Base-by-base conservation (phyloP, 805 yeast genomes). In the Torulaspora franciscae region DNA sequence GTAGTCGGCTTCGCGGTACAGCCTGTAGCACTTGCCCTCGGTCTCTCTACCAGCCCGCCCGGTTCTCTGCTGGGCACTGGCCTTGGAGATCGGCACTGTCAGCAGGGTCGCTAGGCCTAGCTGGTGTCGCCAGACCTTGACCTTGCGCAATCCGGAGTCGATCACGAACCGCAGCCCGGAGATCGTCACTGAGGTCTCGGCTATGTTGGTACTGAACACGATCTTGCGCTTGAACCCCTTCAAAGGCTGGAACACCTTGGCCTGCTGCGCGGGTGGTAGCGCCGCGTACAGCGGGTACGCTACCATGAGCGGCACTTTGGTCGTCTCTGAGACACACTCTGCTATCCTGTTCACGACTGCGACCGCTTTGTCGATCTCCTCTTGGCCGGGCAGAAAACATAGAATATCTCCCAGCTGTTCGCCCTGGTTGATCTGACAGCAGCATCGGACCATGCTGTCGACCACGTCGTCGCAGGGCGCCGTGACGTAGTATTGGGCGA, bases 31-130 rank as follows among this genome's bases (percentile, higher is more conserved):
- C 63, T 91, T 91, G 34, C 99, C 99, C 25, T 84, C 79, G 13
- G 80, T 75, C 67, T 93, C 98, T 79, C 99, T 87, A 50, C 99
- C 99, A n/a, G 99, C 98, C 74, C 99, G 85, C 64, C 99, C 99
- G 37, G 90, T 81, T 66, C 99, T 73, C 69, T 93, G 99, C 28
- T 85, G 78, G 0, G 98, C 99, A 32, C 95, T 85, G 0, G 98
- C 95, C 58, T 85, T 87, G 0, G 98, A 89, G 17, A 93, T 82
- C 1, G 99, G 93, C 0, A 93, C 88, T 0, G 96, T 90, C 41
- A 93, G 69, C 58, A 93, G 75, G 0, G 97, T 85, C n/a, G 96
- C 91, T 27, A 93, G 74, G 0, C 97, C 97, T 32, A 93, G 69
- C 54, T 83, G 89, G 58, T 91, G 95, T 56, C 93, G 79, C 95